These are phyloP conservation scores for Reticulascus tulasneorum DNA, from an alignment of 2,329 filamentous ascomycete species.

Conservation along the genomic window DNA sequence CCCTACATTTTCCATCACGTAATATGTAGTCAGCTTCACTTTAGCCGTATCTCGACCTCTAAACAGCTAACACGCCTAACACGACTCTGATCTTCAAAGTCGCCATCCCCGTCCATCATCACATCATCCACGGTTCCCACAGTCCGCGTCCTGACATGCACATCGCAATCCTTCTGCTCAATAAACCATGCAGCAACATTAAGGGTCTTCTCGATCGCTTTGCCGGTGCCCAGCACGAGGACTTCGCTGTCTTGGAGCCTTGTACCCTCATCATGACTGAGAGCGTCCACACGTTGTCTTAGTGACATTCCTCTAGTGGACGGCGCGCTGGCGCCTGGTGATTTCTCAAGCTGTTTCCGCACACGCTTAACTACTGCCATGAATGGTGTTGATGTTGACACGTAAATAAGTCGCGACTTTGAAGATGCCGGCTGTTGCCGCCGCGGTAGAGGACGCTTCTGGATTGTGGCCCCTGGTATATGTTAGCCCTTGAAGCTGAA, in stretches of 20 bases:
- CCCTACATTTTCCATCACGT: no score
- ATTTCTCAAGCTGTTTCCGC: slow-evolving; percentile 56
- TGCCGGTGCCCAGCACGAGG: slow-evolving; percentile 60
- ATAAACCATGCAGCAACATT: slow-evolving; percentile 63
- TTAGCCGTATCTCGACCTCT: slow-evolving; percentile 44
- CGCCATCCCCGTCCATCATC: slow-evolving; percentile 35
- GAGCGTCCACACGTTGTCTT: slow-evolving; percentile 39
- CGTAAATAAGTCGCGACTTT: slow-evolving; percentile 53
- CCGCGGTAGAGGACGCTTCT: slow-evolving; percentile 43
- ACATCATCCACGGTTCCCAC: slow-evolving; percentile 67
- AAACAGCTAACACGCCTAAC: slow-evolving; percentile 47
- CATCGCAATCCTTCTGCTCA: slow-evolving; percentile 53
- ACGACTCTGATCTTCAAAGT: slow-evolving; percentile 29
- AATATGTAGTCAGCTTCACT: no score
- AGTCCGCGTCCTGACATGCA: slow-evolving; percentile 59
- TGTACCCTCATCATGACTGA: slow-evolving; percentile 27
- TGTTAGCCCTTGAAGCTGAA: slow-evolving; percentile 3
- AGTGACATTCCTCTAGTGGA: slow-evolving; percentile 40
- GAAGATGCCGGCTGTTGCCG: slow-evolving; percentile 37
- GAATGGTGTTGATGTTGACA: slow-evolving; percentile 62
- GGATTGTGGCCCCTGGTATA: slow-evolving; percentile 40
- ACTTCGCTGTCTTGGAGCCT: slow-evolving; percentile 37
- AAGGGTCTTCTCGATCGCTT: slow-evolving; percentile 61
- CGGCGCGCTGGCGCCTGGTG: slow-evolving; percentile 43
- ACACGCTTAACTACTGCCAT: slow-evolving; percentile 64